These are phyloP conservation scores for Maudiozyma serrabonitensis DNA, from an alignment of 805 yeast species.

Conservation along the genomic window DNA sequence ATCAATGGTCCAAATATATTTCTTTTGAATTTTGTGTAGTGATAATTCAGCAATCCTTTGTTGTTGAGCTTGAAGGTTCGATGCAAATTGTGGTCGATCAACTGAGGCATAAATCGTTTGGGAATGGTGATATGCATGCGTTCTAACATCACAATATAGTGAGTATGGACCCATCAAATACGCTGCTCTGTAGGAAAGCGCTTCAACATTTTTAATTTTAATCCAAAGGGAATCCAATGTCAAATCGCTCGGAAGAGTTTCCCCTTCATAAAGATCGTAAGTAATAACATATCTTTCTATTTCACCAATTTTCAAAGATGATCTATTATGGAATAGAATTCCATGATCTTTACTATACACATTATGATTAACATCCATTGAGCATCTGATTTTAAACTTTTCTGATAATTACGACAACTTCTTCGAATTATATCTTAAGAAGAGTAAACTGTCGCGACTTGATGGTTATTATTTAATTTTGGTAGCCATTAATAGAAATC, in stretches of 20 bases:
- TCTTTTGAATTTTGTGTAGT: constrained; percentile 49
- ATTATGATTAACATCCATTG: not conserved
- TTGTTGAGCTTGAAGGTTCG: constrained; percentile 64
- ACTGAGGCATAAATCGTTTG: constrained; percentile 52
- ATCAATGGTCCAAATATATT: constrained; percentile 62
- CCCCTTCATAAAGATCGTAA: constrained; percentile 35
- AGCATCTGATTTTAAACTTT: not conserved
- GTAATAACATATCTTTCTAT: constrained; percentile 45
- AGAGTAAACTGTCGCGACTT: too few relatives aligned
- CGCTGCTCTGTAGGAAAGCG: constrained; percentile 46
- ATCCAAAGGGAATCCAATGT: constrained; percentile 37
- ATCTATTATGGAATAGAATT: constrained; percentile 9
- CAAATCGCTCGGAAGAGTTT: constrained; percentile 20
- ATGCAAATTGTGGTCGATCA: constrained; percentile 68
- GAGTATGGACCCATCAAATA: constrained; percentile 67
- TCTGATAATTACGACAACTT: not conserved
- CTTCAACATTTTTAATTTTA: constrained; percentile 52
- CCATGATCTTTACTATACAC: not conserved
- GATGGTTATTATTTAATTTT: too few relatives aligned
- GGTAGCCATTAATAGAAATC: too few relatives aligned
- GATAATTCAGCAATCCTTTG: constrained; percentile 49
- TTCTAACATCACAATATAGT: constrained; percentile 60
- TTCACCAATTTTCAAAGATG: constrained; percentile 45
- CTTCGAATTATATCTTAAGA: too few relatives aligned
- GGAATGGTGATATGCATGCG: constrained; percentile 44